Percentiles rank a stretch among this genome's conserved stretches.
These are phyloP conservation scores for Fusarium chaquense DNA, from an alignment of 2,329 filamentous ascomycete genomes.

Conservation along the genomic window DNA sequence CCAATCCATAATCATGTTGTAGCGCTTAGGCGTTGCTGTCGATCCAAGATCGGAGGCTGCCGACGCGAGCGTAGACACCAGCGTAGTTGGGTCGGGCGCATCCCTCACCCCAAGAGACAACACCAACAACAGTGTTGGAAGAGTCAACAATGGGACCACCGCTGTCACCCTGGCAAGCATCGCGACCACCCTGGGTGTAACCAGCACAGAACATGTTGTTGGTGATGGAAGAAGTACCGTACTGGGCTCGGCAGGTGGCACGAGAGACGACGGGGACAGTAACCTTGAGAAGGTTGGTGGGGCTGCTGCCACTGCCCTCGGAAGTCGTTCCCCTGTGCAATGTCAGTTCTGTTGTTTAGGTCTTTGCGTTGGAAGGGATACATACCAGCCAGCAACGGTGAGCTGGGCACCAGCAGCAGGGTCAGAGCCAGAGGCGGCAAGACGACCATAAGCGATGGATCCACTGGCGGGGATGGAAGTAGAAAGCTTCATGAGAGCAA, in stretches of 20 bases:
- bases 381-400: conserved; percentile 49
- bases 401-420: conserved; percentile 34
- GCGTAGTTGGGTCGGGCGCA: conserved; percentile 45
- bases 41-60: conserved; percentile 46
- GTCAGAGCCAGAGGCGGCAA: conserved; percentile 46
- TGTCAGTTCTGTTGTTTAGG: not conserved
- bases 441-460: conserved; percentile 44
- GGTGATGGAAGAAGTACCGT: conserved; percentile 45
- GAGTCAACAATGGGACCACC: conserved; percentile 50
- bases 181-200: conserved; percentile 44
- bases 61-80: conserved; percentile 50
- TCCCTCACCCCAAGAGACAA: conserved; percentile 51
- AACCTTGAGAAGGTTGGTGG: conserved; percentile 49
- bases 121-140: conserved; percentile 42
- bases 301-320: conserved; percentile 22
- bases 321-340: conserved; percentile 40
- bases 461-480: conserved; percentile 26
- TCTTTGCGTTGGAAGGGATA: not conserved
- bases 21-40: conserved; percentile 29
- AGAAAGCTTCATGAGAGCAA: conserved; percentile 50
- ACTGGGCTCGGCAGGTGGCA: conserved; percentile 43
- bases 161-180: conserved; percentile 51
- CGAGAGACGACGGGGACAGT: conserved; percentile 49
- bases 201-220: conserved; percentile 52
- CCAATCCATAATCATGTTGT: not conserved